Conservation (phyloP, 106 monocot genomes). For the Vanilla planifolia region DNA sequence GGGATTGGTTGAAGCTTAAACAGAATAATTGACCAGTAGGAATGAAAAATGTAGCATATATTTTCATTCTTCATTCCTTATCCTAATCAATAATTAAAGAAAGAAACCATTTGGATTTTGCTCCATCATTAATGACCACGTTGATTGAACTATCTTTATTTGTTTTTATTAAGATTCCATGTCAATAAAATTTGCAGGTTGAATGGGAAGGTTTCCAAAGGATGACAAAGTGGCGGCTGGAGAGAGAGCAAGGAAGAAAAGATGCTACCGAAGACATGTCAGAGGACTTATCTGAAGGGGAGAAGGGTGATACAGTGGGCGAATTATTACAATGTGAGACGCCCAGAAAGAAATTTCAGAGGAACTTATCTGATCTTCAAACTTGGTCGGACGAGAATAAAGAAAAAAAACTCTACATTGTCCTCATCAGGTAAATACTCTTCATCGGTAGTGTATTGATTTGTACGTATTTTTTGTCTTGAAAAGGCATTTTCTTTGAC, state of each 20-base stretch:
- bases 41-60: too few relatives aligned
- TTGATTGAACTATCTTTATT: too few relatives aligned
- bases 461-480: background rate
- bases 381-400: conserved; percentile 77
- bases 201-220: conserved; percentile 81
- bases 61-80: too few relatives aligned
- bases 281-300: conserved; percentile 80
- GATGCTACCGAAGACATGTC: conserved; percentile 79
- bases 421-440: conserved; percentile 61
- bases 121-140: too few relatives aligned
- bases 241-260: conserved; percentile 59
- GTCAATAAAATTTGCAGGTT: conserved; percentile 33
- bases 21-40: too few relatives aligned
- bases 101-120: too few relatives aligned
- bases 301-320: conserved; percentile 42
- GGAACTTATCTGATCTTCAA: conserved; percentile 55
- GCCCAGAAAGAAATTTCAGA: conserved; percentile 40
- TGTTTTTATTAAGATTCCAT: background rate
- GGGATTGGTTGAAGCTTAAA: too few relatives aligned
- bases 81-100: too few relatives aligned
- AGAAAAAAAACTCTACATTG: conserved; percentile 75
- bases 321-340: conserved; percentile 43
- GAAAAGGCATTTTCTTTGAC: background rate
- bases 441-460: background rate
- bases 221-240: conserved; percentile 36